phyloP scores from a whole-genome alignment of 805 yeast genomes.

The Monosporozyma servazzii region DNA sequence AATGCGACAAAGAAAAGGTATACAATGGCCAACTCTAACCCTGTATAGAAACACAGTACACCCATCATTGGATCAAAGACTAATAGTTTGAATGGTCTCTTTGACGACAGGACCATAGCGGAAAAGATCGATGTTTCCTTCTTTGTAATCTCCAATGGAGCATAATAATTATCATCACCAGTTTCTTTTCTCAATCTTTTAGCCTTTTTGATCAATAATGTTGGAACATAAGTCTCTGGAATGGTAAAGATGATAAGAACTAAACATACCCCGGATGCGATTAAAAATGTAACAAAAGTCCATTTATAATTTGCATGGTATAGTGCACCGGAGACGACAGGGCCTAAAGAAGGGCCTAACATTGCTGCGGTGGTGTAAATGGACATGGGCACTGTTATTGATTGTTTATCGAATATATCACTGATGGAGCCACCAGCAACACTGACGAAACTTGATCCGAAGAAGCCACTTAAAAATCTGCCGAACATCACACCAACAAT shows the following conservation, averaged over 20 bases:
- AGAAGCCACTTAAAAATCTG: slow-evolving; percentile 60
- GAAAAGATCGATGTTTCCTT: slow-evolving; percentile 35
- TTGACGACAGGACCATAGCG: slow-evolving; percentile 38
- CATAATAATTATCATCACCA: slow-evolving; percentile 40
- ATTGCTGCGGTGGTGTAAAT: slow-evolving; percentile 56
- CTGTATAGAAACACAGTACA: slow-evolving; percentile 46
- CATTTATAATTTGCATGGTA: slow-evolving; percentile 51
- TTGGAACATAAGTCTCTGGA: slow-evolving; percentile 60
- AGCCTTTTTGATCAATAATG: slow-evolving; percentile 44
- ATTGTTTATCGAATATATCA: slow-evolving; percentile 53
- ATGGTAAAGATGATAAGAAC: slow-evolving; percentile 36
- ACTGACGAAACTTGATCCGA: slow-evolving; percentile 65
- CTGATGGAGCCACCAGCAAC: slow-evolving; percentile 73
- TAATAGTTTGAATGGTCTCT: slow-evolving; percentile 44
- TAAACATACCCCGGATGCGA: slow-evolving; percentile 52
- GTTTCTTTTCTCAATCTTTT: slow-evolving; percentile 41
- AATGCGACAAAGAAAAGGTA: slow-evolving; percentile 59
- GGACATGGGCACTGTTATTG: slow-evolving; percentile 63
- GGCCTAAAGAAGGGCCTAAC: slow-evolving; percentile 64
- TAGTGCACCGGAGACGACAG: slow-evolving; percentile 50
- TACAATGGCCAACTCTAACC: slow-evolving; percentile 48
- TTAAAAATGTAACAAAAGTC: slow-evolving; percentile 56
- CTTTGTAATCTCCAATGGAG: slow-evolving; percentile 33
- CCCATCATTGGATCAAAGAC: slow-evolving; percentile 46
- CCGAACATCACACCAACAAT: slow-evolving; percentile 56